Percentiles rank a stretch among this genome's conserved stretches.
Conservation (phyloP, 345 rosid species). For the Cardiospermum halicacabum region DNA sequence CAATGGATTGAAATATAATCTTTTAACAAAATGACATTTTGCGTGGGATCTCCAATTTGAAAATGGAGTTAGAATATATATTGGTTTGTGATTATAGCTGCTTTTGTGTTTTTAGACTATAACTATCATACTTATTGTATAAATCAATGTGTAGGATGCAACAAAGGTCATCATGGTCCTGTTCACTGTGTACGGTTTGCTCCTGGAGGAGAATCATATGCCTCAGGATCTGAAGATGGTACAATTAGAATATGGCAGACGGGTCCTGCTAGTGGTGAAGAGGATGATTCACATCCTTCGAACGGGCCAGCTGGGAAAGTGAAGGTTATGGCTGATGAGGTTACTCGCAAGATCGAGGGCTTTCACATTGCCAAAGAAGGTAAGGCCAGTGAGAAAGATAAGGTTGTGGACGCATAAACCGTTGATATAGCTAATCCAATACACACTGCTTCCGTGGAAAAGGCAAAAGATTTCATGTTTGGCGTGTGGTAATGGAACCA, state of each 20-base stretch:
- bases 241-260: slow-evolving; percentile 70
- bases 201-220: slow-evolving; percentile 91
- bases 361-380: slow-evolving; percentile 26
- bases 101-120: no score
- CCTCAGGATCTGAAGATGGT: slow-evolving; percentile 98
- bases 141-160: slow-evolving; percentile 60
- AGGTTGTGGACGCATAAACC: slow-evolving; percentile 12
- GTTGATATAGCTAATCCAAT: no score
- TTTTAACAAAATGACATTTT: no score
- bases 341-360: slow-evolving; percentile 23
- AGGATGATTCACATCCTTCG: slow-evolving; percentile 22
- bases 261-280: slow-evolving; percentile 28
- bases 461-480: no score
- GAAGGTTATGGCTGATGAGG: slow-evolving; percentile 26
- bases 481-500: no score
- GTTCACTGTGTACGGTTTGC: slow-evolving; percentile 90
- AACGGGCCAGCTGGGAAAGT: slow-evolving; percentile 26
- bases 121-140: no score
- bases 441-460: no score
- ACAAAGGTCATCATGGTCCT: slow-evolving; percentile 99
- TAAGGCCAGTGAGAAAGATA: slow-evolving; percentile 22
- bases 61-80: no score
- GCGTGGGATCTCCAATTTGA: no score
- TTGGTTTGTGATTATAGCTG: no score
- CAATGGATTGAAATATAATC: no score